Base-by-base conservation (phyloP, 2,329 filamentous ascomycete genomes). In the Kalmusia sp. region DNA sequence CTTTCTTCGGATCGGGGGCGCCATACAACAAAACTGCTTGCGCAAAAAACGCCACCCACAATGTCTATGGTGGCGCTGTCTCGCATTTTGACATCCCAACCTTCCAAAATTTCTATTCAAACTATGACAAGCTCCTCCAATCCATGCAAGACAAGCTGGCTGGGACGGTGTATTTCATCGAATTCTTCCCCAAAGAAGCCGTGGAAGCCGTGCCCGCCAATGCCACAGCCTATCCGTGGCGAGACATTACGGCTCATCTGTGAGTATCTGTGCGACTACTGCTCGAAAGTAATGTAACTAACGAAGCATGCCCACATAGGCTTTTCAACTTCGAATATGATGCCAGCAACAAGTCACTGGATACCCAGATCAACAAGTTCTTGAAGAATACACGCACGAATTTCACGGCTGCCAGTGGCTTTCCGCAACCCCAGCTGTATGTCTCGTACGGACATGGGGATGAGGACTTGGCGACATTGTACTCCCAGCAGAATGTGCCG, bases 211-310 rank as follows among this genome's bases (percentile, higher is more conserved):
- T 51, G 11, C 25, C 38, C 15, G 9, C 8, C 21, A 19, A 51
- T 35, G 38, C 27, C 22, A 51, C 48, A 6, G 38, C 24, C 3
- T 52, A 38, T 39, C 49, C 41, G 31, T 47, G 49, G 41, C 48
- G 48, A 4, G 19, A 51, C 27, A 51, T 51, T 14, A 51, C 48
- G 21, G 28, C 48, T 12, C 39, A 51, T 44, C 38, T 51, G 39
- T 51, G 15, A 28, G 33, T 15, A 4, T 12, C 8, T 9, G 6
- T 11, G 25, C 11, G 19, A n/a, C n/a, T n/a, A n/a, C n/a, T n/a
- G n/a, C n/a, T n/a, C n/a, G n/a, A n/a, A n/a, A n/a, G n/a, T n/a
- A n/a, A n/a, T n/a, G n/a, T n/a, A n/a, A n/a, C n/a, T n/a, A n/a
- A n/a, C n/a, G n/a, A n/a, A n/a, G n/a, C 28, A 31, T 31, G 8